These are phyloP conservation scores for Mimosa bimucronata DNA, from an alignment of 306 rosid species.

Conservation along the genomic window DNA sequence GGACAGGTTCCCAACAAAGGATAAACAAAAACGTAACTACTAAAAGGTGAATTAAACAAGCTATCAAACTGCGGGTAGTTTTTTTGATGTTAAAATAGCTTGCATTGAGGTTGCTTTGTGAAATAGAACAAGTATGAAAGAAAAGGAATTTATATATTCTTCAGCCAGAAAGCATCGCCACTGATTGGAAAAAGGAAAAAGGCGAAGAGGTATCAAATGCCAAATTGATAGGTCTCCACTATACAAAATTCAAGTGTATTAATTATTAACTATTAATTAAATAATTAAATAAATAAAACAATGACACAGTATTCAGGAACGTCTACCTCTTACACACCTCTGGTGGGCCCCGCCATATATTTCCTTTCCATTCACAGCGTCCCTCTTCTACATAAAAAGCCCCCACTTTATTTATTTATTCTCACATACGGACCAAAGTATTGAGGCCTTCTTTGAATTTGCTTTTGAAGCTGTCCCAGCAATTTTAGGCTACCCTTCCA, in stretches of 20 bases:
- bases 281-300: not conserved
- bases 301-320: not conserved
- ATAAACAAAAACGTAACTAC: not conserved
- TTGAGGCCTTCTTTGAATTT: constrained; percentile 26
- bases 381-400: constrained; percentile 40
- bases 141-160: constrained; percentile 6
- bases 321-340: constrained; percentile 12
- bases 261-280: too few species aligned
- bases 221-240: constrained; percentile 31
- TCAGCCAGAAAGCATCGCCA: constrained; percentile 26
- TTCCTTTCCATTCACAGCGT: constrained; percentile 31
- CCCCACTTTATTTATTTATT: constrained; percentile 18
- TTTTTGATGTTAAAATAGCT: not conserved
- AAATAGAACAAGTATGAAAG: not conserved
- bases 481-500: constrained; percentile 23
- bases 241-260: not conserved
- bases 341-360: constrained; percentile 10
- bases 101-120: not conserved
- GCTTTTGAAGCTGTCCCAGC: constrained; percentile 33
- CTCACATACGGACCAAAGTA: constrained; percentile 22
- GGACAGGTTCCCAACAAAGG: too few species aligned
- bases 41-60: not conserved
- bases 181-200: constrained; percentile 20
- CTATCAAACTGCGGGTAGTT: constrained; percentile 11
- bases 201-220: constrained; percentile 51